phyloP scores from a whole-genome alignment of 2,329 filamentous ascomycete genomes.

The Nothophaeocryptopus gaeumannii region DNA sequence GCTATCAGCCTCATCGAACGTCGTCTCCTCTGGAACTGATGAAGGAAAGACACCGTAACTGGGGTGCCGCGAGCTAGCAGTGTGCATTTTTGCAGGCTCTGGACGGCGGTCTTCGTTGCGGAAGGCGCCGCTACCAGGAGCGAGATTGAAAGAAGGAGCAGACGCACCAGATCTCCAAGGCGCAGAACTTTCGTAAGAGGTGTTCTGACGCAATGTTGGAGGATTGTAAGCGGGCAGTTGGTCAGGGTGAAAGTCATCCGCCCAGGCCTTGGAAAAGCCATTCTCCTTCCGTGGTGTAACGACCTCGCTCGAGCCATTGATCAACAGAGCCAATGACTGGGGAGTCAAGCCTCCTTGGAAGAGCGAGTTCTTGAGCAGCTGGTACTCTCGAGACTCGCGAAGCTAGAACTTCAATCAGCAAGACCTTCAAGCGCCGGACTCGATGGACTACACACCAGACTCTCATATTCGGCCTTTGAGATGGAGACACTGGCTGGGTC shows the following conservation, averaged over 20 bases:
- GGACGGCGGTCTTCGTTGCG: slow-evolving; percentile 8
- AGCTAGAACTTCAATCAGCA: slow-evolving; percentile 30
- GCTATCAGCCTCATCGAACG: slow-evolving; percentile 24
- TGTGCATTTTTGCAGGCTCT: slow-evolving; percentile 4
- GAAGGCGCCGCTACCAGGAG: slow-evolving; percentile 14
- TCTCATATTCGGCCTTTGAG: slow-evolving; percentile 60
- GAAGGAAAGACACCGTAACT: slow-evolving; percentile 22
- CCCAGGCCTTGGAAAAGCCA: slow-evolving; percentile 20
- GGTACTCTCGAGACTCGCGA: slow-evolving; percentile 52
- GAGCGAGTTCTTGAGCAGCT: slow-evolving; percentile 48
- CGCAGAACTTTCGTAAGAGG: slow-evolving; percentile 3
- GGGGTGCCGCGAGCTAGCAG: slow-evolving; percentile 16
- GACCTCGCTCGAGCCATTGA: slow-evolving; percentile 30
- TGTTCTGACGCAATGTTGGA: not conserved
- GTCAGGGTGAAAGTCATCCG: slow-evolving; percentile 20
- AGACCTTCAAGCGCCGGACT: not conserved
- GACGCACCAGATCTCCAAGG: slow-evolving; percentile 13
- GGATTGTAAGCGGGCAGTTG: slow-evolving; percentile 5
- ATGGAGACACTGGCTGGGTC: slow-evolving; percentile 49
- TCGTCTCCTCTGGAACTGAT: slow-evolving; percentile 23
- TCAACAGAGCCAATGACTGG: slow-evolving; percentile 51
- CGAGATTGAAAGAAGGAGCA: slow-evolving; percentile 12
- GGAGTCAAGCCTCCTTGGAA: slow-evolving; percentile 50
- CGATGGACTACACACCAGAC: slow-evolving; percentile 46
- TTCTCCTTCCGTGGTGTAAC: slow-evolving; percentile 12